These are phyloP conservation scores for Prunus davidiana DNA, from an alignment of 306 rosid genomes.

Conservation along the genomic window DNA sequence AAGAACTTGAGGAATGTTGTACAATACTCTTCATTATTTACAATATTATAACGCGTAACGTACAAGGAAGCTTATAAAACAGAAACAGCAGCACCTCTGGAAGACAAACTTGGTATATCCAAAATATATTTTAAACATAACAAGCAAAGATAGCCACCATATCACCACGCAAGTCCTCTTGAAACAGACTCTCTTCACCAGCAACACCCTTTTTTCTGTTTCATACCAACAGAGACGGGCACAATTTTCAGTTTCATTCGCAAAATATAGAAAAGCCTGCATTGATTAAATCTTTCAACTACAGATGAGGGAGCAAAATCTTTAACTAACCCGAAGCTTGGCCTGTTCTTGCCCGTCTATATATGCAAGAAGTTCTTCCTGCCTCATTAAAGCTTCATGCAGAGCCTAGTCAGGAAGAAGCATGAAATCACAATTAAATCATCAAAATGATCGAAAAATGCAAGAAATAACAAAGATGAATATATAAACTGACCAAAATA, in stretches of 20 bases:
- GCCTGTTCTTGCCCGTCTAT: slow-evolving; percentile 64
- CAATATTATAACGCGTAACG: background rate
- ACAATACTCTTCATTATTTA: background rate
- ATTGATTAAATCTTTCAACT: slow-evolving; percentile 1
- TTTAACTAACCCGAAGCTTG: slow-evolving; percentile 43
- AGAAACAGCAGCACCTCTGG: background rate
- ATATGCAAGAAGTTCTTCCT: slow-evolving; percentile 85
- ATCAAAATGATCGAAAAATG: slow-evolving; percentile 1
- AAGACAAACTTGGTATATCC: background rate
- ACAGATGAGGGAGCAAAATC: background rate
- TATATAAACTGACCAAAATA: background rate
- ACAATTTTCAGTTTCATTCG: slow-evolving; percentile 12
- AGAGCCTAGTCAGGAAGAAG: slow-evolving; percentile 50
- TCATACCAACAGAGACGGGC: slow-evolving; percentile 14
- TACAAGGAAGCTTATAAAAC: background rate
- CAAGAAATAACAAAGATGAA: background rate
- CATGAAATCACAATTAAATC: slow-evolving; percentile 12
- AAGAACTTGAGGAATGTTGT: background rate
- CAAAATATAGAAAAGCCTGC: background rate
- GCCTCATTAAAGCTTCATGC: slow-evolving; percentile 77
- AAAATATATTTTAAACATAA: slow-evolving; percentile 1
- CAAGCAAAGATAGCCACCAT: background rate
- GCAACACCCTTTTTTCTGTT: slow-evolving; percentile 61
- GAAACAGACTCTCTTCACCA: slow-evolving; percentile 49
- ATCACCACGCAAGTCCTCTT: slow-evolving; percentile 15